Conservation (phyloP, 768 basidiomycete genomes). For the Boletus sp. region DNA sequence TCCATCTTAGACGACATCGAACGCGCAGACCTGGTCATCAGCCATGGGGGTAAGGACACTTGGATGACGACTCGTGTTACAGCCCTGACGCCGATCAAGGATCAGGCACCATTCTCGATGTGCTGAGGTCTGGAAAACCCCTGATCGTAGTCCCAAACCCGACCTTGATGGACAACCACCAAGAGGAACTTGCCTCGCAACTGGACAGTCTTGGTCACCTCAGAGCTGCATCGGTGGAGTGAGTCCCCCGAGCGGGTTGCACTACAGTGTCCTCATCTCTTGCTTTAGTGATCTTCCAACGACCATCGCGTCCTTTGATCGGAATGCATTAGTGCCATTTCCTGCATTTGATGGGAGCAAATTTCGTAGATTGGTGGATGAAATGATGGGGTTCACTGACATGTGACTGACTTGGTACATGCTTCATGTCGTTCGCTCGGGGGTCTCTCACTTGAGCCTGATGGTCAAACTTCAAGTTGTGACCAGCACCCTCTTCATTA, state of each 20-base stretch:
- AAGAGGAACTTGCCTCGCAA: slow-evolving; percentile 78
- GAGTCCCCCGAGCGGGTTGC: slow-evolving; percentile 26
- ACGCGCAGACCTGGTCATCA: slow-evolving; percentile 75
- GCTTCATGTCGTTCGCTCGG: slow-evolving; percentile 4
- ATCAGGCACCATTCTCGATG: slow-evolving; percentile 91
- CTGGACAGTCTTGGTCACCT: slow-evolving; percentile 59
- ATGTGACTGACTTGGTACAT: slow-evolving; percentile 22
- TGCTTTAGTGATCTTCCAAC: slow-evolving; percentile 48
- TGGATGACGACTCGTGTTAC: neutral
- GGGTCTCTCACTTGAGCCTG: neutral
- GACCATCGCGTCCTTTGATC: slow-evolving; percentile 50
- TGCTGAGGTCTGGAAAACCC: slow-evolving; percentile 66
- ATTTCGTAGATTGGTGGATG: slow-evolving; percentile 67
- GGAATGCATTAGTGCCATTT: slow-evolving; percentile 49
- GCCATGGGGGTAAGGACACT: slow-evolving; percentile 77
- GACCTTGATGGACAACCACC: slow-evolving; percentile 89
- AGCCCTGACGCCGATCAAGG: slow-evolving; percentile 44
- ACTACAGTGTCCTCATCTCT: slow-evolving; percentile 7
- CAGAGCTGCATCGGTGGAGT: slow-evolving; percentile 55
- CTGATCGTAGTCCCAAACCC: slow-evolving; percentile 89
- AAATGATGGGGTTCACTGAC: slow-evolving; percentile 66
- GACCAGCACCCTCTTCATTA: neutral
- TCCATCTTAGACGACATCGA: slow-evolving; percentile 64
- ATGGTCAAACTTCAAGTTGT: neutral
- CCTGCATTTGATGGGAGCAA: slow-evolving; percentile 64